Conservation (phyloP, 441 rosid species). For the Eruca vesicaria region DNA sequence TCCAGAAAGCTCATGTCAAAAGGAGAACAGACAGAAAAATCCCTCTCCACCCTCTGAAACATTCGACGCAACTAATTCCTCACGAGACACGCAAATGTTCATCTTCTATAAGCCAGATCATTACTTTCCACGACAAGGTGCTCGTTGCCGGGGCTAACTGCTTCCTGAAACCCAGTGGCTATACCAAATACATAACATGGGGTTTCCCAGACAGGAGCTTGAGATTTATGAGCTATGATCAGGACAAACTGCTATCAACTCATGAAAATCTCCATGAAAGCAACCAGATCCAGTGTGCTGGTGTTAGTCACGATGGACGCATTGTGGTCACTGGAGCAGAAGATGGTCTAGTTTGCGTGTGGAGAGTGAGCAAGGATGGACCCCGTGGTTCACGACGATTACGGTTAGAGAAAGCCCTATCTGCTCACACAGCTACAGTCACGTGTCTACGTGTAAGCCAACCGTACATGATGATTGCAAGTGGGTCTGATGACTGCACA, state of each 20-base stretch:
- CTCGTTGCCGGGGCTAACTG: slow-evolving; percentile 74
- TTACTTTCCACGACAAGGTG: slow-evolving; percentile 77
- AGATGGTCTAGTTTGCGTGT: slow-evolving; percentile 85
- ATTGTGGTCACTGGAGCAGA: slow-evolving; percentile 93
- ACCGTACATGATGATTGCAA: slow-evolving; percentile 95
- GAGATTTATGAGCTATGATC: slow-evolving; percentile 99
- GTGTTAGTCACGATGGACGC: slow-evolving; percentile 95
- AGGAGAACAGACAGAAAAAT: slow-evolving; percentile 71
- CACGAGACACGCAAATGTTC: slow-evolving; percentile 82
- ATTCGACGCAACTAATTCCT: slow-evolving; percentile 76
- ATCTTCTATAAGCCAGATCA: slow-evolving; percentile 77
- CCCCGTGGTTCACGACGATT: slow-evolving; percentile 59
- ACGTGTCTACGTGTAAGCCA: slow-evolving; percentile 96
- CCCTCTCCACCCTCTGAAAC: slow-evolving; percentile 86
- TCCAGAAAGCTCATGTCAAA: slow-evolving; percentile 83
- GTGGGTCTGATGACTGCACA: slow-evolving; percentile 96
- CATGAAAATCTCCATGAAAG: slow-evolving; percentile 99
- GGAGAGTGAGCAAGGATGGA: slow-evolving; percentile 82
- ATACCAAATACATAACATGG: slow-evolving; percentile 91
- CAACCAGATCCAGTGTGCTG: slow-evolving; percentile 86
- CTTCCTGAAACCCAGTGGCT: slow-evolving; percentile 89
- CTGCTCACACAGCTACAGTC: slow-evolving; percentile 81
- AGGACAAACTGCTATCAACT: slow-evolving; percentile 86
- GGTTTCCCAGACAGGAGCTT: slow-evolving; percentile 98
- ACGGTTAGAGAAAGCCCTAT: slow-evolving; percentile 78